Evolutionary conservation across 1,284 basidiomycete genomes (phyloP), one percentile per base, ranked within the genome.

Genomic region (Malassezia globosa): DNA sequence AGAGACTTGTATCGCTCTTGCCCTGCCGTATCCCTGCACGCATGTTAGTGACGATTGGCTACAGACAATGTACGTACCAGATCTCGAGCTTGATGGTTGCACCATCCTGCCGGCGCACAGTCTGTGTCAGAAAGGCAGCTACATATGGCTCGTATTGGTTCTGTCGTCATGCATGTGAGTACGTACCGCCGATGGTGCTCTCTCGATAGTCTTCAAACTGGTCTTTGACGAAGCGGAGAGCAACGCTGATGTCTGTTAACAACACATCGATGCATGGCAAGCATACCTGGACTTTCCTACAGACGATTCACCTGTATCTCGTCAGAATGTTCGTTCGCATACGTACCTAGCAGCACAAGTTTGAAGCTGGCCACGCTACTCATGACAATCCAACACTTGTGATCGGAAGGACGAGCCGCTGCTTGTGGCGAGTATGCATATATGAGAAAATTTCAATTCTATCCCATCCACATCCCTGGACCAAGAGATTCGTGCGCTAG

Each of bases 151-250:
- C n/a, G n/a, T n/a, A n/a, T n/a, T n/a, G n/a, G n/a, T 56, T 41
- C 13, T 19, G 36, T 45, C 55, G 18, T 23, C 37, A 13, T 21
- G 11, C 21, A 18, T 19, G 37, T 16, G 22, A 22, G 26, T 25
- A 25, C 18, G 62, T 60, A 54, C n/a, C n/a, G 47, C 67, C 67
- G 37, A 70, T 70, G 13, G 67, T 70, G 51, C 64, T 66, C 51
- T 86, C 89, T 76, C 90, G 78, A 73, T 92, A 96, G 74, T 96
- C 90, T 63, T 94, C 89, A 64, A 96, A 96, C 72, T 96, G 89
- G 73, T 94, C 85, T 74, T 92, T 86, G 61, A 96, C 90, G 67
- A 96, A 96, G 51, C 89, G 80, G 58, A 96, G 76, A 46, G 96
- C 92, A 52, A 96, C 75, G 76, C 87, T 57, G 47, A 7, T 25